These are phyloP conservation scores for Neurospora sp. DNA, from an alignment of 2,329 filamentous ascomycete species.

Conservation along the genomic window DNA sequence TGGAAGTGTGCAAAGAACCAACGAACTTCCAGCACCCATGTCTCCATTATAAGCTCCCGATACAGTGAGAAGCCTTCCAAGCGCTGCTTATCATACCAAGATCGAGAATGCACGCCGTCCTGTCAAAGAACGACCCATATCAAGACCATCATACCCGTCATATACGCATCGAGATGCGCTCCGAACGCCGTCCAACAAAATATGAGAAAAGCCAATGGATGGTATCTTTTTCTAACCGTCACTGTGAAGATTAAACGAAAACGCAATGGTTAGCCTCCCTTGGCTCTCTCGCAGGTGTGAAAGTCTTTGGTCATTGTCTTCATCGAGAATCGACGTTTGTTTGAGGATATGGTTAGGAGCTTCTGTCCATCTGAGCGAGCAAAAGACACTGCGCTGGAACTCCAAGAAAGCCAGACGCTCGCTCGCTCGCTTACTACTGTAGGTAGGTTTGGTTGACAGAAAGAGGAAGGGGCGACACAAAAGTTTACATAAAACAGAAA, in stretches of 20 bases:
- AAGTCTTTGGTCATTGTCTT: conserved; percentile 5
- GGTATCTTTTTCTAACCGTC: conserved; percentile 4
- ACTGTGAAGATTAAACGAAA: conserved; percentile 1
- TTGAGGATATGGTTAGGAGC: not conserved
- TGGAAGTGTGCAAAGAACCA: not conserved
- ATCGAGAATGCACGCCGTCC: not conserved
- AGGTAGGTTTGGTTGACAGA: not conserved
- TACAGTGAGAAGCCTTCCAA: not conserved
- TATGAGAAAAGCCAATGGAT: conserved; percentile 1
- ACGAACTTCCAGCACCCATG: not conserved
- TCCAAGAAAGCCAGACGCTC: not conserved
- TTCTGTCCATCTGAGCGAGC: not conserved
- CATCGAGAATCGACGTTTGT: not conserved
- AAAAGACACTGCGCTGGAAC: not conserved
- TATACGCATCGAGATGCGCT: not conserved
- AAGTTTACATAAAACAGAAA: not conserved
- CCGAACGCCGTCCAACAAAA: not conserved
- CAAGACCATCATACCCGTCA: not conserved
- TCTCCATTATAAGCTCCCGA: not conserved
- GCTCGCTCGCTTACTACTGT: not conserved
- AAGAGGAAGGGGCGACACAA: not conserved
- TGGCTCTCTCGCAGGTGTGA: not conserved
- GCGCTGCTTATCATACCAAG: not conserved
- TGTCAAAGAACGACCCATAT: not conserved
- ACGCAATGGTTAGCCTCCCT: conserved; percentile 8